phyloP scores from a whole-genome alignment of 352 stramenopile genomes.

The Phytophthora uliginosa region DNA sequence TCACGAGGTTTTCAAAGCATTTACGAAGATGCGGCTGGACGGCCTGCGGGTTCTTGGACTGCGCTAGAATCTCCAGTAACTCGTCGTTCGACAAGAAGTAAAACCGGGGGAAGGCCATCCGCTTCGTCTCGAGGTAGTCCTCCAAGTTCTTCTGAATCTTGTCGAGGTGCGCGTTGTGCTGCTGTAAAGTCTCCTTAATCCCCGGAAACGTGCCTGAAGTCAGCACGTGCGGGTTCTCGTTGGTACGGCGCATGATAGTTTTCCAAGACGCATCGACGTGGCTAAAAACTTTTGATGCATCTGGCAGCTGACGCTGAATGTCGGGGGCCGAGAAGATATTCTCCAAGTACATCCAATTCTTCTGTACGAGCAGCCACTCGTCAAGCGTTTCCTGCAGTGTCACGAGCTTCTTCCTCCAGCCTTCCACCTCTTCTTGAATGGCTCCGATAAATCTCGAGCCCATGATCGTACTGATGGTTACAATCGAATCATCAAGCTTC shows the following conservation, averaged over 20 bases:
- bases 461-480: constrained; percentile 95
- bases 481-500: constrained; percentile 94
- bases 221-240: constrained; percentile 89
- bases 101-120: constrained; percentile 94
- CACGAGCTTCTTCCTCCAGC: constrained; percentile 88
- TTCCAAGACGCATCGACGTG: constrained; percentile 94
- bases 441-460: constrained; percentile 92
- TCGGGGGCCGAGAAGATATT: constrained; percentile 92
- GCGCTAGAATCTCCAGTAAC: constrained; percentile 95
- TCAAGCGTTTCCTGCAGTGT: constrained; percentile 89
- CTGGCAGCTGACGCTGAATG: constrained; percentile 92
- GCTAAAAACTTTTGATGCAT: constrained; percentile 92
- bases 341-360: constrained; percentile 92
- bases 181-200: constrained; percentile 86
- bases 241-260: constrained; percentile 91
- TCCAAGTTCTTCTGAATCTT: constrained; percentile 94
- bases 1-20: constrained; percentile 94
- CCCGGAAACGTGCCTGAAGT: constrained; percentile 83
- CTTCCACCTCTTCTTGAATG: constrained; percentile 92
- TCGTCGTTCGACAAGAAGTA: constrained; percentile 98
- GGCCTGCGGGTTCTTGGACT: constrained; percentile 95
- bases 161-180: constrained; percentile 90
- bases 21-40: constrained; percentile 96
- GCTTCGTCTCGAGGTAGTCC: constrained; percentile 94
- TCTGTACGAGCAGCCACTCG: constrained; percentile 90